Evolutionary conservation across 2,329 filamentous ascomycete genomes (phyloP).

Genomic region (Hymenoscyphus albidus): DNA sequence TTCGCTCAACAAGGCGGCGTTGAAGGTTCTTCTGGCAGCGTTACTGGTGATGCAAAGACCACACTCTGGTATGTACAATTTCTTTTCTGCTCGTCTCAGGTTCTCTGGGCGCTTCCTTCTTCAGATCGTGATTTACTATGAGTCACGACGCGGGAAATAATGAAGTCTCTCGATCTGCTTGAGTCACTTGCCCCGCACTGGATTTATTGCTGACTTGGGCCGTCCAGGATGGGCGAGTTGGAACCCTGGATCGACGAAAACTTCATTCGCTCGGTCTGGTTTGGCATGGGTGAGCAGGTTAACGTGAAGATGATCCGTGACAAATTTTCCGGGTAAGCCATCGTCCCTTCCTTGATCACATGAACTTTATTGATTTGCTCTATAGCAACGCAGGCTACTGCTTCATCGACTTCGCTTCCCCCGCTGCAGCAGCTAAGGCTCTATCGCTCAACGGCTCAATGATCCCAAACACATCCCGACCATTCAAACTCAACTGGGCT

Average conservation of each 20-base stretch:
- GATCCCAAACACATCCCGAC: conserved; percentile 89
- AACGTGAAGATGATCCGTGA: conserved; percentile 99
- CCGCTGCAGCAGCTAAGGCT: conserved; percentile 86
- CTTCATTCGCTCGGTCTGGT: conserved; percentile 91
- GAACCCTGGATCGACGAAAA: conserved; percentile 99
- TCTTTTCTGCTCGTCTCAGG: not conserved
- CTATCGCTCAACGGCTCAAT: conserved; percentile 82
- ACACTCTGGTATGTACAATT: conserved; percentile 47
- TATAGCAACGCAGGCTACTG: conserved; percentile 92
- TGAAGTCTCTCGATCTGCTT: not conserved
- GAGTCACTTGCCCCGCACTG: conserved; percentile 35
- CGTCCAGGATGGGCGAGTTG: conserved; percentile 90
- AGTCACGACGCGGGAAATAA: not conserved
- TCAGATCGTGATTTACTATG: conserved; percentile 19
- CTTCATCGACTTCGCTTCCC: conserved; percentile 86
- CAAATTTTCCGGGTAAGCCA: conserved; percentile 88
- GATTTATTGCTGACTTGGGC: conserved; percentile 14
- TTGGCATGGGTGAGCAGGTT: conserved; percentile 86
- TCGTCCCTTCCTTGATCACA: not conserved
- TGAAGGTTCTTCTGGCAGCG: conserved; percentile 35
- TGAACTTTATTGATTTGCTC: conserved; percentile 14
- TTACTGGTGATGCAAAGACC: conserved; percentile 50
- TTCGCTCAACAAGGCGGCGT: conserved; percentile 43
- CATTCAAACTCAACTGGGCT: conserved; percentile 99
- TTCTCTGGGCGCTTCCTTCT: conserved; percentile 36